These are phyloP conservation scores for Xylariales sp. DNA, from an alignment of 2,329 filamentous ascomycete species.

Conservation along the genomic window DNA sequence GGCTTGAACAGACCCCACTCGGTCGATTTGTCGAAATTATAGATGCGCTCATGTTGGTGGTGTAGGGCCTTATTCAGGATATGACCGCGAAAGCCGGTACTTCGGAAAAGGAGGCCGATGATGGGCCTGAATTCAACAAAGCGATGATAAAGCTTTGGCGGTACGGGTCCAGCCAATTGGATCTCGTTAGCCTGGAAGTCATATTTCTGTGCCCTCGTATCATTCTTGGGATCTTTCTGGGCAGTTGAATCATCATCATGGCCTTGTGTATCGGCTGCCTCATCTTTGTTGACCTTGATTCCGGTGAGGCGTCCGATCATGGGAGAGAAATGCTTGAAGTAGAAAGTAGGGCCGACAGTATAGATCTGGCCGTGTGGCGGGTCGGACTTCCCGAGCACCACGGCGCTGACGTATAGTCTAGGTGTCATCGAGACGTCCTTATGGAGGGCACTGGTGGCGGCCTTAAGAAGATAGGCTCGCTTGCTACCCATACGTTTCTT, in stretches of 20 bases:
- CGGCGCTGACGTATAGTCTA: conserved; percentile 76
- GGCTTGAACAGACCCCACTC: conserved; percentile 75
- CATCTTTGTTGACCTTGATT: conserved; percentile 73
- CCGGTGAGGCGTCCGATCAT: conserved; percentile 86
- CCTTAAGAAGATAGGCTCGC: conserved; percentile 81
- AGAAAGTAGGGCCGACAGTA: conserved; percentile 79
- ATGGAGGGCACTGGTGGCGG: conserved; percentile 71
- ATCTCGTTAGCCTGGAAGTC: conserved; percentile 97
- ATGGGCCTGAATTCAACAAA: conserved; percentile 94
- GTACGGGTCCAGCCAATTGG: conserved; percentile 86
- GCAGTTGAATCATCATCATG: conserved; percentile 41
- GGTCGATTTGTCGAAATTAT: conserved; percentile 85
- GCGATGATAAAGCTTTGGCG: conserved; percentile 84
- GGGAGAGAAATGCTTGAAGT: conserved; percentile 87
- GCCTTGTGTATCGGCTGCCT: conserved; percentile 59
- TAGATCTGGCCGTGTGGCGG: conserved; percentile 76
- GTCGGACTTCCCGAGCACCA: conserved; percentile 81
- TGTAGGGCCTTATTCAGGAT: conserved; percentile 87
- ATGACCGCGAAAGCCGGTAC: conserved; percentile 79
- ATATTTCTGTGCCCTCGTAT: conserved; percentile 74
- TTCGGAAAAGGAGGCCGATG: conserved; percentile 88
- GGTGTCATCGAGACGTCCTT: conserved; percentile 75
- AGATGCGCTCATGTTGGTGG: conserved; percentile 88
- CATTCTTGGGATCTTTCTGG: conserved; percentile 45
- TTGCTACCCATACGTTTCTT: conserved; percentile 90